Evolutionary conservation across 2,329 filamentous ascomycete species (phyloP).

Genomic region (Botrytis medusae): DNA sequence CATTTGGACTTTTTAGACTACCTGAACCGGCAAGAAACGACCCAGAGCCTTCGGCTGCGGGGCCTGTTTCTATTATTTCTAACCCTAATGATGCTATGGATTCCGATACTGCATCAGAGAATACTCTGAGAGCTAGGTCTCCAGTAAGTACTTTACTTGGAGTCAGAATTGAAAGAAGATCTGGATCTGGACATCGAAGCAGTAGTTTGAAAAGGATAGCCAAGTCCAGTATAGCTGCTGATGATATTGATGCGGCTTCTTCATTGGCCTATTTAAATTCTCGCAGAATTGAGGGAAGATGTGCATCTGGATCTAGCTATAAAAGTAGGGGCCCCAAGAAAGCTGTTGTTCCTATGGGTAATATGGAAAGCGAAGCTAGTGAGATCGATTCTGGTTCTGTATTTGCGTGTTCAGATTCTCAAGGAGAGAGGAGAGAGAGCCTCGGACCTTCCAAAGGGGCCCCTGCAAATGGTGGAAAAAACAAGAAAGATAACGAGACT

Average conservation of each 20-base stretch:
- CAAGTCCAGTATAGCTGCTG: no score
- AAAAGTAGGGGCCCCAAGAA: neutral
- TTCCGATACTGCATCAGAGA: neutral
- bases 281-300: neutral
- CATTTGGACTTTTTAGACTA: slow-evolving; percentile 12
- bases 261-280: neutral
- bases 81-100: neutral
- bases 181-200: neutral
- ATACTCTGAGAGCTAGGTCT: slow-evolving; percentile 14
- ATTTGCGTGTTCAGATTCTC: neutral
- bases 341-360: neutral
- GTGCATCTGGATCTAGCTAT: neutral
- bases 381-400: neutral
- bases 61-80: neutral
- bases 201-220: neutral
- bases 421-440: neutral
- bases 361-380: neutral
- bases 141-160: slow-evolving; percentile 7
- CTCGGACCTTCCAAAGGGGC: no score
- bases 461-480: neutral
- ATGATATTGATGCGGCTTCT: neutral
- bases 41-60: neutral
- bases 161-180: neutral
- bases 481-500: neutral
- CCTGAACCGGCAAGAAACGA: slow-evolving; percentile 9